phyloP scores from a whole-genome alignment of 495 filamentous ascomycete species.

The Hypoxylon fuscum region DNA sequence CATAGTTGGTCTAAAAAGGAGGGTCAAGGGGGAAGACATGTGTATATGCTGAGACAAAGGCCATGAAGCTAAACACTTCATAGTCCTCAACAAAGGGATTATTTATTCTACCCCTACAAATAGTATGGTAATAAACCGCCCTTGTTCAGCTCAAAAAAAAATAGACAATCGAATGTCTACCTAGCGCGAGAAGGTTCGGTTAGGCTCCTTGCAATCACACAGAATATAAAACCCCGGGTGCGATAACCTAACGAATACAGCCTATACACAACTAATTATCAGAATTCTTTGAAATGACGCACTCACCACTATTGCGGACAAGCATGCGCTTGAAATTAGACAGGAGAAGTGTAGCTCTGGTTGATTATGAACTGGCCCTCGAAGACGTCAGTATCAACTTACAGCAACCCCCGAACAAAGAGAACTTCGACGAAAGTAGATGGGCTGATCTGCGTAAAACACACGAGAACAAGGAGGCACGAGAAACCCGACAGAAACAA shows the following conservation, averaged over 20 bases:
- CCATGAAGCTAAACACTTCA: background rate
- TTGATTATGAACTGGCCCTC: constrained; percentile 33
- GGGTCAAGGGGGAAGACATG: too few species aligned
- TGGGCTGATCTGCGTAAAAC: constrained; percentile 30
- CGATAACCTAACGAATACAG: background rate
- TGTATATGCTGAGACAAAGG: too few species aligned
- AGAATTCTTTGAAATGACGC: constrained; percentile 16
- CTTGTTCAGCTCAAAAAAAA: background rate
- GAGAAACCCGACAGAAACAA: background rate
- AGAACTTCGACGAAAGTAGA: constrained; percentile 20
- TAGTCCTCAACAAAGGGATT: constrained; percentile 16
- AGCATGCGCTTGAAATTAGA: constrained; percentile 23
- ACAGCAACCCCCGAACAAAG: constrained; percentile 8
- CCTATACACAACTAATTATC: background rate
- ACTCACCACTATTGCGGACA: constrained; percentile 33
- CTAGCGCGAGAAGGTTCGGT: background rate
- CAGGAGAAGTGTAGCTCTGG: constrained; percentile 24
- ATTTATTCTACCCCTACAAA: background rate
- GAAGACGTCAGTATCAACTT: constrained; percentile 18
- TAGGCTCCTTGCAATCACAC: background rate
- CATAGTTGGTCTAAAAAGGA: too few species aligned
- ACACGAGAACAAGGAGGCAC: constrained; percentile 16
- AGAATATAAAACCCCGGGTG: constrained; percentile 6
- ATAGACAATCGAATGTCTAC: background rate
- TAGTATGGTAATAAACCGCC: background rate